Evolutionary conservation across 2,329 filamentous ascomycete species (phyloP), one percentile per base, ranked within the genome.

Genomic region (Chrysosporium keratinophilum): DNA sequence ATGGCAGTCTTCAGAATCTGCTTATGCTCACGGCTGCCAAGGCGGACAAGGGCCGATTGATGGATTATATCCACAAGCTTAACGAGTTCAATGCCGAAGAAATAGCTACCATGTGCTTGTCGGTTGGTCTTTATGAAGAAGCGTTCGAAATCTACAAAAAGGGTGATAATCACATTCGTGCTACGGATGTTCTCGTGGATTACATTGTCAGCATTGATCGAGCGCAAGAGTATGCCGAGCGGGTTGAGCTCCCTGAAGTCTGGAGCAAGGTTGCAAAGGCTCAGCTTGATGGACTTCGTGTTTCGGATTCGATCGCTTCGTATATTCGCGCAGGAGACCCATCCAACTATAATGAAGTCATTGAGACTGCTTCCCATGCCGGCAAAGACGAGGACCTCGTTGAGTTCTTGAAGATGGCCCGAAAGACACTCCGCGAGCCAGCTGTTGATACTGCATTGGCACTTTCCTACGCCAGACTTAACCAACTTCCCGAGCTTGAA

Each of bases 71-170:
- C 60, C 87, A 96, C 69, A 83, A 87, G 64, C 81, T 98, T 35
- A 85, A 90, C 62, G 83, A 85, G 54, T 98, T 95, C 73, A 88
- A 87, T 58, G 84, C 91, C 0, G 87, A 94, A 59, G 93, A 97
- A 65, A 96, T 97, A 67, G 88, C 93, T 5, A 79, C 84, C 50
- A 86, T 95, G 64, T 96, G 89, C 73, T 93, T 97, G 63, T 87
- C 95, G 55, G 89, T 97, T 55, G 93, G 93, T 57, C 80, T 98
- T 61, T 88, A 87, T 65, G 94, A 98, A 70, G 94, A 98, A 71
- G 93, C 93, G 1, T 96, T 98, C 62, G 88, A 96, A 73, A 93
- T 98, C 62, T 95, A 89, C 79, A 97, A 97, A 82, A 98, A 98
- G 80, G 87, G 90, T 61, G 83, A 85, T 66, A 89, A 95, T 72